Conservation (phyloP, 176 grass and related monocot species). For the Cocos nucifera region DNA sequence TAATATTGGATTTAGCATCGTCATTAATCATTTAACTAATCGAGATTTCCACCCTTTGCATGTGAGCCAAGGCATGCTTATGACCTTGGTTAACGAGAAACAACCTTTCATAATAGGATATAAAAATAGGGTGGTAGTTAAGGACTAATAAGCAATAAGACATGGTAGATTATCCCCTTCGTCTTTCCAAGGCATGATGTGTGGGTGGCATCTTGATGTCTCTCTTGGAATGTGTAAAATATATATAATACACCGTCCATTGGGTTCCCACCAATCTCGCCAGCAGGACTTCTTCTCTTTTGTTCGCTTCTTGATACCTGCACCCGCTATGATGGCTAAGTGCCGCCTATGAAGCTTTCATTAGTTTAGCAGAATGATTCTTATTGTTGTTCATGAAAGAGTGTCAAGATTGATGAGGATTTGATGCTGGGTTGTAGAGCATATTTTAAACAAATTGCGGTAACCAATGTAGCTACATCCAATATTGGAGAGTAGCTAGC, state of each 20-base stretch:
- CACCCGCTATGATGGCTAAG: not conserved
- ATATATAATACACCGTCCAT: not conserved
- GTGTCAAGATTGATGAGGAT: not conserved
- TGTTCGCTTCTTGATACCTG: not conserved
- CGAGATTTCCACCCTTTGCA: not conserved
- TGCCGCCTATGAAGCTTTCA: not conserved
- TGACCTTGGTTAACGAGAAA: conserved; percentile 14
- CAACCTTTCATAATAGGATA: not conserved
- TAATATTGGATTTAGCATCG: not conserved
- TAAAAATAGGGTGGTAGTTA: conserved; percentile 8
- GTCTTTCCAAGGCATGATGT: not conserved
- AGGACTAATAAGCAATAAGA: not conserved
- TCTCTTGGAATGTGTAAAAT: conserved; percentile 2
- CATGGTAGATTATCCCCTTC: not conserved
- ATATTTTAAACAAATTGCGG: not conserved
- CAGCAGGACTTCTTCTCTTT: conserved; percentile 9
- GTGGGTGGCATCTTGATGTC: conserved; percentile 8
- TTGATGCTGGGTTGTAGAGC: not conserved
- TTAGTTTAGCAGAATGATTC: too few relatives aligned
- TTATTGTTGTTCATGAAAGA: not conserved
- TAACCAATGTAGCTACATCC: not conserved
- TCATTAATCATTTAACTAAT: not conserved
- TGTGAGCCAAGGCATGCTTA: conserved; percentile 10
- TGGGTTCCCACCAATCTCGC: conserved; percentile 11
- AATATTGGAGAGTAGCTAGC: not conserved